Percentiles rank a stretch among this genome's conserved stretches.
Evolutionary conservation across 2,329 filamentous ascomycete genomes (phyloP).

Genomic region (Dactylella cylindrospora): DNA sequence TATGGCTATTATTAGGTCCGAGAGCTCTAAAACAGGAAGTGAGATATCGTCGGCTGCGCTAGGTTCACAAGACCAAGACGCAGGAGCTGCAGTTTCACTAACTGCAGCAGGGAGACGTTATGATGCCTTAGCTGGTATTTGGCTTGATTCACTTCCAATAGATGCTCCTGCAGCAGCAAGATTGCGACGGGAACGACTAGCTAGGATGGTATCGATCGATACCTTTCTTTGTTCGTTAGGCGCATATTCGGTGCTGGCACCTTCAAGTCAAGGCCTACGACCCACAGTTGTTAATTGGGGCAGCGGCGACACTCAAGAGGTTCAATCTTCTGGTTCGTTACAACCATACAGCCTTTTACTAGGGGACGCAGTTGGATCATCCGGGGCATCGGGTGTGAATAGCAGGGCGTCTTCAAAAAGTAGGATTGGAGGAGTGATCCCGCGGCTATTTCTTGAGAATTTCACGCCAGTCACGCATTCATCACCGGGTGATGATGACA

Average conservation of each 20-base stretch:
- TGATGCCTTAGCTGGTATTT: constrained; percentile 18
- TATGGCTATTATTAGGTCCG: constrained; percentile 9
- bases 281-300: neutral
- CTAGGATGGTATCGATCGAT: constrained; percentile 31
- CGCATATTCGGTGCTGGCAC: neutral
- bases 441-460: constrained; percentile 17
- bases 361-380: neutral
- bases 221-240: constrained; percentile 22
- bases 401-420: neutral
- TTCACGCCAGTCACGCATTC: constrained; percentile 17
- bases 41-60: neutral
- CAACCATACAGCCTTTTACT: neutral
- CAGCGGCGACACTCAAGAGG: neutral
- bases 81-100: too few species aligned
- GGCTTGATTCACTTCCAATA: constrained; percentile 19
- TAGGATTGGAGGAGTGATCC: neutral
- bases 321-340: neutral
- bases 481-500: constrained; percentile 3
- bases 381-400: neutral
- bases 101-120: constrained; percentile 5
- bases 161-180: constrained; percentile 15
- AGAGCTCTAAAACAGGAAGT: neutral
- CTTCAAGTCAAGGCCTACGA: neutral
- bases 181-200: constrained; percentile 30
- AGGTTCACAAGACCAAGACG: neutral